A percentile compares a stretch with the other conserved stretches of the same genome.
Conservation (phyloP, 805 yeast species). For the Suhomyces sp. region DNA sequence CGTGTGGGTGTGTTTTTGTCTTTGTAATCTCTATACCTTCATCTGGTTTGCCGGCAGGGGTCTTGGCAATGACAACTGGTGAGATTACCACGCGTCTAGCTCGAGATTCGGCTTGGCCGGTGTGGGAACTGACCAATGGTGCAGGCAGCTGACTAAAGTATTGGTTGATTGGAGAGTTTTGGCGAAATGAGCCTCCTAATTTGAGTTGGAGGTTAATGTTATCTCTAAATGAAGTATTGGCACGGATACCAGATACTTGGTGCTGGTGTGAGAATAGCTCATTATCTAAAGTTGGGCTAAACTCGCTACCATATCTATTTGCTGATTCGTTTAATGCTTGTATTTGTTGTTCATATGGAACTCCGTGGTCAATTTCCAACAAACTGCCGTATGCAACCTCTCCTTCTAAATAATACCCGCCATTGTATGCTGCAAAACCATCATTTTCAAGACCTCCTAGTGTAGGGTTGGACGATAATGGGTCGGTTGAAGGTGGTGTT, state of each 20-base stretch:
- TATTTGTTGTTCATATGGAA: not conserved
- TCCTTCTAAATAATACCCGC: not conserved
- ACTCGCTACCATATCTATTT: not conserved
- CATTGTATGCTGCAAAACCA: not conserved
- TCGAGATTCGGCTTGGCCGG: not conserved
- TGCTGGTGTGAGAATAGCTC: not conserved
- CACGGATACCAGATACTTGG: not conserved
- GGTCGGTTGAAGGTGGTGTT: not conserved
- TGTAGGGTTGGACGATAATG: not conserved
- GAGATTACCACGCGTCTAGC: not conserved
- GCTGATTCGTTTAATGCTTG: not conserved
- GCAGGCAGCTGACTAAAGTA: conserved; percentile 1
- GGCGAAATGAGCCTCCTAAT: conserved; percentile 3
- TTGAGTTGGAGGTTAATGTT: conserved; percentile 8
- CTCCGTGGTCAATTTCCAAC: not conserved
- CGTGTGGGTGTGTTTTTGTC: not conserved
- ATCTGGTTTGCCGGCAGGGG: not conserved
- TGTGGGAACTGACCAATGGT: not conserved
- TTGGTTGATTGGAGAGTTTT: not conserved
- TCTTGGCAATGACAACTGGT: conserved; percentile 4
- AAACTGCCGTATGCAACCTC: not conserved
- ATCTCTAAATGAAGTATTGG: not conserved
- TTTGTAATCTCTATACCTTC: not conserved
- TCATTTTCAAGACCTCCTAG: not conserved
- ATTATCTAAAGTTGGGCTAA: not conserved